Conservation (phyloP, 1,139 yeast species). For the Yamadazyma sp. region DNA sequence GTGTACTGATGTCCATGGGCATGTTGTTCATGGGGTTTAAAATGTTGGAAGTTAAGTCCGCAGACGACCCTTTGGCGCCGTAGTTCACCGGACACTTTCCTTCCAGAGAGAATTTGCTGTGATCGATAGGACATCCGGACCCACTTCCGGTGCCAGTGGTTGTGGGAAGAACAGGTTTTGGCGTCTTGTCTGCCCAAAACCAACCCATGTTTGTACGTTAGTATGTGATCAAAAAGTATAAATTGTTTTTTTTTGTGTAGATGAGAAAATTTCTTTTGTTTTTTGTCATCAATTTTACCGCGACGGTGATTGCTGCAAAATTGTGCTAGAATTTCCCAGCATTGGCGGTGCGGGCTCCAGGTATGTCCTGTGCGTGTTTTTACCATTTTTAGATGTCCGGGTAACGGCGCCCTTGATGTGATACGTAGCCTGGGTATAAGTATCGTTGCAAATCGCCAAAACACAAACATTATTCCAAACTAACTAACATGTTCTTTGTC, state of each 20-base stretch:
- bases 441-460: no score
- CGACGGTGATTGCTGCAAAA: conserved; percentile 1
- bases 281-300: neutral
- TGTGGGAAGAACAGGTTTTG: conserved; percentile 4
- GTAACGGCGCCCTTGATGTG: no score
- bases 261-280: neutral
- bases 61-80: conserved; percentile 11
- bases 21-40: conserved; percentile 84
- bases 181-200: conserved; percentile 65
- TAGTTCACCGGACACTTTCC: conserved; percentile 11
- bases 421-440: no score
- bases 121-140: conserved; percentile 25
- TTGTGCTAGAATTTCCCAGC: no score
- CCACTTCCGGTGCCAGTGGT: conserved; percentile 10
- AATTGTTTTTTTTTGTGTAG: neutral
- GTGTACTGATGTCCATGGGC: conserved; percentile 71
- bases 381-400: no score
- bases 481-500: neutral
- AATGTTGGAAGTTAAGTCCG: conserved; percentile 25
- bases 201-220: conserved; percentile 62
- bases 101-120: conserved; percentile 10
- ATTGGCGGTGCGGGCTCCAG: no score
- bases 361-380: no score
- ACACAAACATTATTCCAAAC: no score
- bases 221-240: neutral